A percentile compares a stretch with the other conserved stretches of the same genome.
Evolutionary conservation across 1,284 basidiomycete species (phyloP).

Genomic region (Malassezia obtusa): DNA sequence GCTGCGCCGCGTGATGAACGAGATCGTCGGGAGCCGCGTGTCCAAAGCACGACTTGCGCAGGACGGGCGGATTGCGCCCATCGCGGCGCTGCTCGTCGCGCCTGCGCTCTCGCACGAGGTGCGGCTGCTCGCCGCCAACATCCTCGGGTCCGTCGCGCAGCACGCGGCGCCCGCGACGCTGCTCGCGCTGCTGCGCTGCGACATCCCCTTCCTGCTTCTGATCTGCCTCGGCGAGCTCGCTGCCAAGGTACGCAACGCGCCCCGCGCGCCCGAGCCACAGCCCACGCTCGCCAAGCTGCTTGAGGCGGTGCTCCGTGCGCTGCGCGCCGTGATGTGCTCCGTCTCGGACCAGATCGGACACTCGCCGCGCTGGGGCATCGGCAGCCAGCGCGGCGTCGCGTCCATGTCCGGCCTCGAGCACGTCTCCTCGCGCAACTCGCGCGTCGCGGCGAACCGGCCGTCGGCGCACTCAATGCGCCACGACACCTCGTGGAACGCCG

Average conservation of each 20-base stretch:
- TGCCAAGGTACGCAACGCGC: not conserved
- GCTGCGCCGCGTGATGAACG: conserved; percentile 14
- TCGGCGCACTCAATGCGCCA: not conserved
- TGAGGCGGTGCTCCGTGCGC: conserved; percentile 27
- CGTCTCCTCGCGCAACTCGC: not conserved
- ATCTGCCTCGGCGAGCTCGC: not conserved
- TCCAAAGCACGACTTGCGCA: conserved; percentile 14
- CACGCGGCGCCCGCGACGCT: conserved; percentile 17
- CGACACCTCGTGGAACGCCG: not conserved
- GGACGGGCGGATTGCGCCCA: conserved; percentile 3
- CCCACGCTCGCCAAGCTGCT: conserved; percentile 1
- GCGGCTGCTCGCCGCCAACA: conserved; percentile 17
- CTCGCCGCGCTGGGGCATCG: conserved; percentile 34
- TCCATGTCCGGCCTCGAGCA: not conserved
- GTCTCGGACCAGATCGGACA: conserved; percentile 34
- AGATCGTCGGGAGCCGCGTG: conserved; percentile 19
- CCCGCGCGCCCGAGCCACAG: not conserved
- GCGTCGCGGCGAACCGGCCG: not conserved
- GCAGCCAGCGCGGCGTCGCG: conserved; percentile 26
- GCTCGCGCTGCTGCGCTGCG: conserved; percentile 15
- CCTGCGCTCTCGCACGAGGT: not conserved
- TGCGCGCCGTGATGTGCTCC: conserved; percentile 30
- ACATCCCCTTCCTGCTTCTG: conserved; percentile 10
- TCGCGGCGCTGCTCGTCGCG: conserved; percentile 5
- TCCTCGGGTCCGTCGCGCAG: conserved; percentile 23